Conservation (phyloP, 768 basidiomycete species). For the Strobilomyces echinocephalus region DNA sequence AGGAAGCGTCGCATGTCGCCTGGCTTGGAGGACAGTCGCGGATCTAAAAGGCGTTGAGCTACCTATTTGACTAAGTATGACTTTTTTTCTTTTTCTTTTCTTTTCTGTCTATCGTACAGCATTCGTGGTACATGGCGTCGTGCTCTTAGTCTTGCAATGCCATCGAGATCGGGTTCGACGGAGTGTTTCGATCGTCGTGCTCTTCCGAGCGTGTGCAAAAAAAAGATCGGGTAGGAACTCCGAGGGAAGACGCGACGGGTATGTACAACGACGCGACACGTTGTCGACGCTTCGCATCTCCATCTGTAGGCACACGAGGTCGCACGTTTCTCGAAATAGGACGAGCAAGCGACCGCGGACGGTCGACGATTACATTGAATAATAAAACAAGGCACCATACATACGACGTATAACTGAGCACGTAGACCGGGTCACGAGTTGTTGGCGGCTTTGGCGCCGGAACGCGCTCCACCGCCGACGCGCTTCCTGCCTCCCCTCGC, state of each 20-base stretch:
- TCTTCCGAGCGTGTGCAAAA: too few species aligned
- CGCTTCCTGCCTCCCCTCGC: slow-evolving; percentile 52
- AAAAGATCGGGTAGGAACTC: too few species aligned
- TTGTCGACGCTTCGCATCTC: background rate
- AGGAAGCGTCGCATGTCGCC: slow-evolving; percentile 76
- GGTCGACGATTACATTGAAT: slow-evolving; percentile 19
- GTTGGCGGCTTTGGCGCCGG: slow-evolving; percentile 27
- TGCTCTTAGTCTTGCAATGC: too few species aligned
- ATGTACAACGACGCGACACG: too few species aligned
- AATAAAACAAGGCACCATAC: slow-evolving; percentile 18
- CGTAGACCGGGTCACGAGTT: slow-evolving; percentile 23
- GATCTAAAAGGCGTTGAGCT: slow-evolving; percentile 65
- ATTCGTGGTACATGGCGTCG: background rate
- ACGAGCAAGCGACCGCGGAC: background rate
- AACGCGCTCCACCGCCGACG: slow-evolving; percentile 31
- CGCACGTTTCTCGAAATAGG: background rate
- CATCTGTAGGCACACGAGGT: background rate
- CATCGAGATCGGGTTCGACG: too few species aligned
- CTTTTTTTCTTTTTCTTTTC: background rate
- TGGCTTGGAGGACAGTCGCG: slow-evolving; percentile 60
- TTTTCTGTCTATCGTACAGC: slow-evolving; percentile 25
- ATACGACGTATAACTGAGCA: slow-evolving; percentile 8
- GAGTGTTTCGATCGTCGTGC: too few species aligned
- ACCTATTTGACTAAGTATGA: slow-evolving; percentile 31
- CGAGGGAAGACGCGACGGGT: too few species aligned